Evolutionary conservation across 495 filamentous ascomycete genomes (phyloP).

Genomic region (Oidiodendron maius): DNA sequence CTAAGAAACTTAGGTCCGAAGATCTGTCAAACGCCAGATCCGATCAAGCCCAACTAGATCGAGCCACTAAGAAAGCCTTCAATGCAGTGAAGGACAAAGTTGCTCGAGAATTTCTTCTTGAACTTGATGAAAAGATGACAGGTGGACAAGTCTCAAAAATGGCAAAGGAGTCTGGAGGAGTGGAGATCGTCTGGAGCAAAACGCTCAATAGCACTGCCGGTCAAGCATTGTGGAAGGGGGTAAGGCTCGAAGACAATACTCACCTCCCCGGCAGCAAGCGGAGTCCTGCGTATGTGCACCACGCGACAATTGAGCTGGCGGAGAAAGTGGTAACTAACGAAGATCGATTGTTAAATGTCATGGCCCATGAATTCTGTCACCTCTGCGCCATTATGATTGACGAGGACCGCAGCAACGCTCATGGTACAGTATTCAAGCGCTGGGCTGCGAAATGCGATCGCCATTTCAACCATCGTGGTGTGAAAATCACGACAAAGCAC

Average conservation of each 20-base stretch:
- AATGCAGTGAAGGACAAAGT: constrained; percentile 57
- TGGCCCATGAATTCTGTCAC: constrained; percentile 96
- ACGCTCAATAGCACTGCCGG: constrained; percentile 84
- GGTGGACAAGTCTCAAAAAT: constrained; percentile 53
- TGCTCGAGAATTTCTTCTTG: constrained; percentile 61
- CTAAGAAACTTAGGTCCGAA: constrained; percentile 3
- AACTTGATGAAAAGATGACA: constrained; percentile 66
- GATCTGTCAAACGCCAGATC: constrained; percentile 14
- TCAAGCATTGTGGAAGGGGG: constrained; percentile 72
- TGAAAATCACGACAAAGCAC: constrained; percentile 83
- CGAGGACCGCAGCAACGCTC: constrained; percentile 60
- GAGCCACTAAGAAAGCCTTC: constrained; percentile 57
- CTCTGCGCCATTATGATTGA: constrained; percentile 81
- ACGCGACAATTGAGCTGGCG: constrained; percentile 80
- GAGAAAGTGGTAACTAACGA: constrained; percentile 77
- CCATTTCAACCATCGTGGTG: constrained; percentile 41
- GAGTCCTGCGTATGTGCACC: constrained; percentile 40
- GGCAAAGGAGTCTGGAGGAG: constrained; percentile 63
- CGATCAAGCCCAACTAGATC: constrained; percentile 20
- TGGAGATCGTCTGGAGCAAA: constrained; percentile 77
- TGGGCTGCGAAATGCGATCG: constrained; percentile 44
- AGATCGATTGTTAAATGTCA: constrained; percentile 72
- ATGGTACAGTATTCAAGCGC: constrained; percentile 76
- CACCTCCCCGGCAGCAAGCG: constrained; percentile 7
- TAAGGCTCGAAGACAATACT: constrained; percentile 36